These are phyloP conservation scores for Globisporangium acanthophoron DNA, from an alignment of 352 stramenopile genomes.

Conservation along the genomic window DNA sequence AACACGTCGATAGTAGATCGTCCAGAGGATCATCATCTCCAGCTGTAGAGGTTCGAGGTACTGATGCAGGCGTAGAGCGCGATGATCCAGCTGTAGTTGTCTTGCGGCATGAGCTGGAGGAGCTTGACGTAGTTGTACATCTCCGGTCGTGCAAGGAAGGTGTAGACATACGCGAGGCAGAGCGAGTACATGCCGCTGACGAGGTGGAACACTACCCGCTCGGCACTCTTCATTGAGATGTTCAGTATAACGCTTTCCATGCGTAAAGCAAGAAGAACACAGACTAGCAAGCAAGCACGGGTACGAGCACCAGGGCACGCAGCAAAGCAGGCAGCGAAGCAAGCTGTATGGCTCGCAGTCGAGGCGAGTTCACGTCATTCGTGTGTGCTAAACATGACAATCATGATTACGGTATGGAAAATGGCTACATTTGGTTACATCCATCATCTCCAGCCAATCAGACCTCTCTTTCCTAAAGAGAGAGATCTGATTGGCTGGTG, in stretches of 20 bases:
- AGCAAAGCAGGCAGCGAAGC: too few species aligned
- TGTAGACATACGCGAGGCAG: conserved; percentile 11
- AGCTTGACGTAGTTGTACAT: conserved; percentile 14
- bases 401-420: too few species aligned
- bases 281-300: too few species aligned
- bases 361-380: too few species aligned
- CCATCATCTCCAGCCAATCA: conserved; percentile 1
- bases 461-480: not conserved
- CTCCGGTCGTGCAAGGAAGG: conserved; percentile 1
- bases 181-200: conserved; percentile 11
- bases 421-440: too few species aligned
- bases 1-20: conserved; percentile 6
- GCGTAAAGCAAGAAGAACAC: too few species aligned
- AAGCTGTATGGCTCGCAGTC: too few species aligned
- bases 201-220: conserved; percentile 4
- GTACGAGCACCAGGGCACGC: too few species aligned
- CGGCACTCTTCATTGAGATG: too few species aligned
- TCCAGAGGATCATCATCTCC: conserved; percentile 5
- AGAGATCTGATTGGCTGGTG: too few species aligned
- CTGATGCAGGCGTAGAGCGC: conserved; percentile 10
- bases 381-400: too few species aligned
- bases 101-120: conserved; percentile 10
- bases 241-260: too few species aligned
- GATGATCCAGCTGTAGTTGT: conserved; percentile 8
- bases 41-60: conserved; percentile 9